Evolutionary conservation across 2,329 filamentous ascomycete species (phyloP).

Genomic region (Eurotiales sp.): DNA sequence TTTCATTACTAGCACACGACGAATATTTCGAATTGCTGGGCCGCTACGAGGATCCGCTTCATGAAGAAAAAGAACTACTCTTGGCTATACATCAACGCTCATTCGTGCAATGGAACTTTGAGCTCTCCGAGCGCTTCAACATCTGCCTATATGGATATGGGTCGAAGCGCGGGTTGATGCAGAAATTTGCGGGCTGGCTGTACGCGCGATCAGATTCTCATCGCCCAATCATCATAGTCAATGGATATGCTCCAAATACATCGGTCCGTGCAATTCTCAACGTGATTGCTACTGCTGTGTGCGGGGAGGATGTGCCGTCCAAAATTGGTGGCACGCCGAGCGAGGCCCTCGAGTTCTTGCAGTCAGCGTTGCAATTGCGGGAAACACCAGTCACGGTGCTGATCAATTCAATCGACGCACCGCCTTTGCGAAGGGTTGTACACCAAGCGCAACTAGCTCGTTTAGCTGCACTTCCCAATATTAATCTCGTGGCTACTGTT

Average conservation of each 20-base stretch:
- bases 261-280: conserved; percentile 44
- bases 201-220: conserved; percentile 43
- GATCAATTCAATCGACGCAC: conserved; percentile 82
- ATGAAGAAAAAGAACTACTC: conserved; percentile 65
- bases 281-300: conserved; percentile 63
- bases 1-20: conserved; percentile 79
- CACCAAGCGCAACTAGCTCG: conserved; percentile 71
- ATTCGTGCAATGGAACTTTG: conserved; percentile 90
- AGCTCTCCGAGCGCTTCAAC: conserved; percentile 80
- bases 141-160: conserved; percentile 91
- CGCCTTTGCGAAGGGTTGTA: conserved; percentile 66
- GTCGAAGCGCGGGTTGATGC: conserved; percentile 74
- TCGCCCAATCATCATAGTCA: conserved; percentile 72
- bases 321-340: conserved; percentile 63
- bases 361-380: conserved; percentile 56
- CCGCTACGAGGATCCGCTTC: conserved; percentile 65
- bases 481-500: conserved; percentile 73
- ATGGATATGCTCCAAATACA: conserved; percentile 64
- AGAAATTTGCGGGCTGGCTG: conserved; percentile 69
- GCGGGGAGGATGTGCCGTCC: conserved; percentile 37
- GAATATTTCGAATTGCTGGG: conserved; percentile 76
- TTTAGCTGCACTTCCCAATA: conserved; percentile 67
- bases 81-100: conserved; percentile 72
- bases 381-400: conserved; percentile 59
- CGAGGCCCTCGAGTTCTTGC: conserved; percentile 65